Evolutionary conservation across 2,329 filamentous ascomycete species (phyloP), one percentile per base, ranked within the genome.

Genomic region (Fonsecaea nubica): DNA sequence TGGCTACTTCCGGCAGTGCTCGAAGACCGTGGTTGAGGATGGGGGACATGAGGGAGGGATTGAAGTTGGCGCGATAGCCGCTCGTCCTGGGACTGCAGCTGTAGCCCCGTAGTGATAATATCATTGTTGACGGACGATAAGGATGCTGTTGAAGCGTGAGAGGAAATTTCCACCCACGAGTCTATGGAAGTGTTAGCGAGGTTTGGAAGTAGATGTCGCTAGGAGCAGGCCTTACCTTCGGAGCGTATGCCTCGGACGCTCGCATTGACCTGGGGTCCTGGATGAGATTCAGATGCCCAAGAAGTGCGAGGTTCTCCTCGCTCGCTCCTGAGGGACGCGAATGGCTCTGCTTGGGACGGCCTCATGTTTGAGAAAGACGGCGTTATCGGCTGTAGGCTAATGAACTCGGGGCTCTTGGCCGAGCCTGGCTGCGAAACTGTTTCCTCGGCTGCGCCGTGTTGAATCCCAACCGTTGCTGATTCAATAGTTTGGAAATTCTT

Each of bases 131-230:
- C 88, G 80, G 86, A 97, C 21, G 93, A 97, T 12, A 97, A 83
- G 13, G 93, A 97, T 2, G 94, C 97, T 1, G 94, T 96, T 0
- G 94, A 97, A 7, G 94, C 93, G 73, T 95, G 92, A 3, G 94
- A 97, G 55, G 91, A 88, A 67, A 99, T 89, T 78, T 99, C 94
- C 73, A 98, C 88, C 95, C 95, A 99, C 8, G 95, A 97, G 81
- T 98, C 95, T 93, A 82, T 36, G 72, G 64, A 80, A 81, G 78
- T 54, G 74, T 77, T 36, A 79, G 77, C 81, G 79, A 82, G 3
- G 78, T 79, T 64, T 67, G 68, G 32, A 54, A 35, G 36, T 53
- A 63, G 48, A 38, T 38, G n/a, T 48, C 6, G 33, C 55, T 53
- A 57, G 40, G 25, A 40, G 40, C 33, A 35, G 8, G 36, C 25